Percentiles rank a stretch among this genome's conserved stretches.
Conservation (phyloP, 768 basidiomycete genomes). For the Lactarius akahatsu region DNA sequence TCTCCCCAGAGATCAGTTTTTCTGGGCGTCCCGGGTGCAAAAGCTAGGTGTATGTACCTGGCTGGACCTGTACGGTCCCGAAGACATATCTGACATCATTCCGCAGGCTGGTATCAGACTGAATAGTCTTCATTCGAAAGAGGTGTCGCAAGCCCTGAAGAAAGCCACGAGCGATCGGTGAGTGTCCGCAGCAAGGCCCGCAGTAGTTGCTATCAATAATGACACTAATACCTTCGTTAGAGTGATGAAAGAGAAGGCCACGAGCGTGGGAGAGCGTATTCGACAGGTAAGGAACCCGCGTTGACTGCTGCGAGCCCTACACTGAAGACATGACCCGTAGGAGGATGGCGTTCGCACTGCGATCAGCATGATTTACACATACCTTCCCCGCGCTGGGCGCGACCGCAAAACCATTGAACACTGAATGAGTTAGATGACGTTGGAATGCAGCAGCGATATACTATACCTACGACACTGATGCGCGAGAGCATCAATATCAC, state of each 20-base stretch:
- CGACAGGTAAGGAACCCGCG: constrained; percentile 35
- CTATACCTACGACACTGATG: neutral
- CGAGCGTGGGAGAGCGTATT: constrained; percentile 45
- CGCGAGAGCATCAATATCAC: neutral
- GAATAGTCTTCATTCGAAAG: constrained; percentile 45
- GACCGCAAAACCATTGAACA: constrained; percentile 29
- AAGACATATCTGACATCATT: neutral
- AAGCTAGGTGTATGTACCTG: constrained; percentile 50
- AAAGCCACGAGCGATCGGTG: constrained; percentile 56
- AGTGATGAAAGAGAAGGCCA: constrained; percentile 62
- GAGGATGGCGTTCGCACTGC: constrained; percentile 61
- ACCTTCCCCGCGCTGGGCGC: constrained; percentile 43
- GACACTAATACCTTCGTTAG: constrained; percentile 32
- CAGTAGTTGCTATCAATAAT: neutral
- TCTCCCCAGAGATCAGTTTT: constrained; percentile 50
- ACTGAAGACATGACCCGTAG: constrained; percentile 33
- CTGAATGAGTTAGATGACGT: neutral
- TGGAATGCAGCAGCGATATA: neutral
- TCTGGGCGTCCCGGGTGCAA: constrained; percentile 63
- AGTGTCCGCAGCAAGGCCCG: constrained; percentile 32
- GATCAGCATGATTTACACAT: constrained; percentile 53
- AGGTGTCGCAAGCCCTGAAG: constrained; percentile 53
- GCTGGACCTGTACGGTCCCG: neutral
- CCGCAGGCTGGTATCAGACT: constrained; percentile 51
- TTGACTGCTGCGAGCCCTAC: neutral